Conservation (phyloP, 805 yeast species). For the Kodamaea kakaduensis region DNA sequence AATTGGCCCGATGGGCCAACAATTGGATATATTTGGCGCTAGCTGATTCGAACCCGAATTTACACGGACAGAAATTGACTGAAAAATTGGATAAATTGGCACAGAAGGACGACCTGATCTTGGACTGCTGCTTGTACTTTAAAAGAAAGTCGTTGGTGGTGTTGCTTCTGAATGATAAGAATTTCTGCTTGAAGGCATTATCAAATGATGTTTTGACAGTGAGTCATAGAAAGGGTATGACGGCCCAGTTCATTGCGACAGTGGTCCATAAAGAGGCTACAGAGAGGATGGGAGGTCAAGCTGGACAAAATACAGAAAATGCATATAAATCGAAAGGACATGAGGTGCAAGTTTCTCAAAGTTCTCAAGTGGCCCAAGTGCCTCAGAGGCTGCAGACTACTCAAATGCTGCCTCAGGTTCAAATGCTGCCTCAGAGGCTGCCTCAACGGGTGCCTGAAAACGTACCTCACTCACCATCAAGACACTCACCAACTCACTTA, state of each 20-base stretch:
- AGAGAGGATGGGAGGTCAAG: slow-evolving; percentile 22
- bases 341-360: too few species aligned
- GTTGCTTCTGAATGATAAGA: slow-evolving; percentile 76
- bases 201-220: slow-evolving; percentile 64
- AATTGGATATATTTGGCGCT: slow-evolving; percentile 69
- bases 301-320: too few species aligned
- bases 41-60: slow-evolving; percentile 46
- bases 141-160: slow-evolving; percentile 47
- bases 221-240: slow-evolving; percentile 44
- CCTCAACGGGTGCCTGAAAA: too few species aligned
- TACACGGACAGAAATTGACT: slow-evolving; percentile 60
- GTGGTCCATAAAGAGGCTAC: slow-evolving; percentile 37
- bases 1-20: slow-evolving; percentile 65
- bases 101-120: slow-evolving; percentile 72
- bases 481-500: too few species aligned
- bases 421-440: too few species aligned
- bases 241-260: slow-evolving; percentile 39
- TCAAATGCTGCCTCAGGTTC: too few species aligned
- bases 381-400: too few species aligned
- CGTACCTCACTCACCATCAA: too few species aligned
- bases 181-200: slow-evolving; percentile 74
- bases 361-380: too few species aligned
- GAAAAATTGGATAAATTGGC: slow-evolving; percentile 49
- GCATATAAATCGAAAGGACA: too few species aligned
- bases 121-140: slow-evolving; percentile 78